phyloP scores from a whole-genome alignment of 2,329 filamentous ascomycete genomes.

The Rhexocercosporidium sp. region DNA sequence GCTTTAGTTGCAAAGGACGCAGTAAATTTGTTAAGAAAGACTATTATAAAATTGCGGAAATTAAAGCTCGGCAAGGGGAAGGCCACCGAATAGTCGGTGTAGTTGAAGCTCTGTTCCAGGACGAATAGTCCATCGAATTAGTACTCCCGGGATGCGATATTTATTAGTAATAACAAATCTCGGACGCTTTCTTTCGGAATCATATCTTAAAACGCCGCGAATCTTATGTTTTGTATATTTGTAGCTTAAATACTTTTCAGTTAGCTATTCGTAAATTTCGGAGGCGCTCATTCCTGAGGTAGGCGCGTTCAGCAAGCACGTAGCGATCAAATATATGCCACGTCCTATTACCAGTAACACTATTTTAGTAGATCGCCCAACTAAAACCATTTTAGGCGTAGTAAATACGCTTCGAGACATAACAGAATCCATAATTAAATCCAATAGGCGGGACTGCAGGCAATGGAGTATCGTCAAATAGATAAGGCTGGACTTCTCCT shows the following conservation, averaged over 20 bases:
- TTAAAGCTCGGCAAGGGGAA: not conserved
- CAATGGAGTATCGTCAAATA: not conserved
- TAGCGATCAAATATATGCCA: not conserved
- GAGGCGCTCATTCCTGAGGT: not conserved
- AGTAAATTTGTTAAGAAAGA: not conserved
- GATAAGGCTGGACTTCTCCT: not conserved
- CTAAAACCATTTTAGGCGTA: not conserved
- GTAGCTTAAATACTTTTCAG: slow-evolving; percentile 14
- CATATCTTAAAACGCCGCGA: slow-evolving; percentile 8
- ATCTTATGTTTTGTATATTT: slow-evolving; percentile 17
- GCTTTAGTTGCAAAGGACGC: not conserved
- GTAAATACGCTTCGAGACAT: not conserved
- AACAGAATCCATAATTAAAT: not conserved
- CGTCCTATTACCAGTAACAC: not conserved
- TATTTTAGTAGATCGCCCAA: not conserved
- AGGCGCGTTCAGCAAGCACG: not conserved
- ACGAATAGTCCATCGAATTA: slow-evolving; percentile 8
- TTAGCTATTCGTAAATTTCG: slow-evolving; percentile 10
- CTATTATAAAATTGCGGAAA: slow-evolving; percentile 9
- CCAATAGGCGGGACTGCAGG: not conserved
- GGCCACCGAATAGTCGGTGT: not conserved
- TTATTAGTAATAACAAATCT: slow-evolving; percentile 16
- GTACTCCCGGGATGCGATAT: not conserved
- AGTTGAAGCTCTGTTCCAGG: slow-evolving; percentile 16
- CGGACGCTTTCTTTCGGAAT: slow-evolving; percentile 9